A percentile compares a stretch with the other conserved stretches of the same genome.
These are phyloP conservation scores for Cordia subcordata DNA, from an alignment of 257 asterid genomes.

Conservation along the genomic window DNA sequence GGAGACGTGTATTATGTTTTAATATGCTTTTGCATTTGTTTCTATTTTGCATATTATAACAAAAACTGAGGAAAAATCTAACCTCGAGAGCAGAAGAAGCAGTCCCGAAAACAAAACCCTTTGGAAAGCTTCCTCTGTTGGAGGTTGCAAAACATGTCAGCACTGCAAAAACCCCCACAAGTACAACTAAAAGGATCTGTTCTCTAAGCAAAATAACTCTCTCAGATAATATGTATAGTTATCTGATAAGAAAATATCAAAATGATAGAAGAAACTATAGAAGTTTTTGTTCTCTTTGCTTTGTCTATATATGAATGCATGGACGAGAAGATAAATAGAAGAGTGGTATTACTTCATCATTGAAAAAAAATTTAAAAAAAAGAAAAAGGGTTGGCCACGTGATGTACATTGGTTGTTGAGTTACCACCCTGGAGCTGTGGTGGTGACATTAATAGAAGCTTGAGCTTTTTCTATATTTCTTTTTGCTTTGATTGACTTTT, in stretches of 20 bases:
- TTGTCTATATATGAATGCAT: neutral
- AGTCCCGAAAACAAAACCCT: constrained; percentile 85
- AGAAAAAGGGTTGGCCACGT: neutral
- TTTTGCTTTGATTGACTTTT: too few species aligned
- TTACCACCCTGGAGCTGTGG: too few species aligned
- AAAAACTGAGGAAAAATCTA: too few species aligned
- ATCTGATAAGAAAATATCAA: neutral
- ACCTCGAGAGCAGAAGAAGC: constrained; percentile 93
- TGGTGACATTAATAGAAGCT: too few species aligned
- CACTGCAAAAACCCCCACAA: constrained; percentile 22
- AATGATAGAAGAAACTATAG: too few species aligned
- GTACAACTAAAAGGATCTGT: constrained; percentile 12
- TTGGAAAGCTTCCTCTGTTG: constrained; percentile 61
- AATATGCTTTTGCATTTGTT: too few species aligned
- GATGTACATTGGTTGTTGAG: neutral
- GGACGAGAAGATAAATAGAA: neutral
- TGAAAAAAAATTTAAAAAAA: too few species aligned
- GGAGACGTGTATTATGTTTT: too few species aligned
- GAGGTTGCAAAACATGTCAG: constrained; percentile 33
- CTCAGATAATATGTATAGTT: neutral
- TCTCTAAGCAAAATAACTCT: constrained; percentile 18
- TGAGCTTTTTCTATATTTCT: too few species aligned
- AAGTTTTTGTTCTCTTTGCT: neutral
- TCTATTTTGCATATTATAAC: too few species aligned
- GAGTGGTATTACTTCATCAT: too few species aligned